Conservation (phyloP, 768 basidiomycete genomes). For the Phanerochaete sordida region DNA sequence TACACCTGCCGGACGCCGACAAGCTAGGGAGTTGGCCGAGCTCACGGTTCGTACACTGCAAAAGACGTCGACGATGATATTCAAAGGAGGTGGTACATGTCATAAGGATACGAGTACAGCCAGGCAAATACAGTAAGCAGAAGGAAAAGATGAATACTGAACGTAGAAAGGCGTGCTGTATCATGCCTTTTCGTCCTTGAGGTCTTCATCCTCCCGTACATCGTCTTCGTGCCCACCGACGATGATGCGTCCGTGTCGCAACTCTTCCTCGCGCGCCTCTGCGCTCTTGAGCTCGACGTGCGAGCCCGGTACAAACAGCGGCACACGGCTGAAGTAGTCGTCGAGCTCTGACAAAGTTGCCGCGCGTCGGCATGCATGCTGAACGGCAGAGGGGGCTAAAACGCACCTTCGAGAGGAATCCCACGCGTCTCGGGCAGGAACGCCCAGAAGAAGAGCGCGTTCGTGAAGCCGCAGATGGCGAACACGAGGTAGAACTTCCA, state of each 20-base stretch:
- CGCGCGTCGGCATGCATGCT: not conserved
- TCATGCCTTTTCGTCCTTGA: conserved; percentile 12
- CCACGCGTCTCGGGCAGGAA: conserved; percentile 24
- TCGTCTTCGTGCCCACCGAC: conserved; percentile 12
- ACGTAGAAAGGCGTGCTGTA: not conserved
- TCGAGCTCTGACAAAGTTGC: conserved; percentile 17
- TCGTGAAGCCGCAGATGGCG: conserved; percentile 21
- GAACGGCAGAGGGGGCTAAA: not conserved
- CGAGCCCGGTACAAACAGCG: conserved; percentile 20
- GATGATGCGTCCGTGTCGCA: conserved; percentile 15
- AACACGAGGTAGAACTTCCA: conserved; percentile 25
- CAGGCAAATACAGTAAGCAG: too few relatives aligned
- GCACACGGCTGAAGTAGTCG: conserved; percentile 20
- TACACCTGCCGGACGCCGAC: too few relatives aligned
- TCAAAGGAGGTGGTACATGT: too few relatives aligned
- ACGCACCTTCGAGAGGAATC: conserved; percentile 20
- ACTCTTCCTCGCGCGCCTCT: conserved; percentile 19
- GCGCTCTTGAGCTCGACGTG: conserved; percentile 11
- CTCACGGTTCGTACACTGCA: too few relatives aligned
- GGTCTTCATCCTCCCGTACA: conserved; percentile 7
- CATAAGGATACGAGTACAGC: too few relatives aligned
- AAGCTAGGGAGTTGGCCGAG: too few relatives aligned
- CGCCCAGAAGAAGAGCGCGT: conserved; percentile 24
- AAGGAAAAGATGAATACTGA: too few relatives aligned
- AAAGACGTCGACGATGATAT: too few relatives aligned